Evolutionary conservation across 495 filamentous ascomycete genomes (phyloP).

Genomic region (Lasiosphaeria miniovina): DNA sequence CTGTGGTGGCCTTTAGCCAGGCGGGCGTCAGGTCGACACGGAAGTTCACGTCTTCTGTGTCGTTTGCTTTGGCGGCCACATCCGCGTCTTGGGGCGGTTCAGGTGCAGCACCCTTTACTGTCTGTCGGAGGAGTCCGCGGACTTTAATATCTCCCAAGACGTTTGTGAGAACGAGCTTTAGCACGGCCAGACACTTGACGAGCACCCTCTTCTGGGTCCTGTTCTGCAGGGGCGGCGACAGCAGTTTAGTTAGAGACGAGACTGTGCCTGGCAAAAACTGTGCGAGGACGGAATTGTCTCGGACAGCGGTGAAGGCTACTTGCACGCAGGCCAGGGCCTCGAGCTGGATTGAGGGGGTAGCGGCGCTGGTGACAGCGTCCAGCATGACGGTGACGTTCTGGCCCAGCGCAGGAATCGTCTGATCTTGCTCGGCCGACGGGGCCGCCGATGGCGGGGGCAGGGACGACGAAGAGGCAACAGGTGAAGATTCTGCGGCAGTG

Average conservation of each 20-base stretch:
- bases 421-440: constrained; percentile 31
- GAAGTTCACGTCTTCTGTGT: constrained; percentile 9
- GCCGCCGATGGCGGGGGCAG: neutral
- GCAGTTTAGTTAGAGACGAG: constrained; percentile 70
- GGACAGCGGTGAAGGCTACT: constrained; percentile 58
- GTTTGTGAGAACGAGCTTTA: constrained; percentile 58
- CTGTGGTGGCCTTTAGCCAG: constrained; percentile 79
- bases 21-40: constrained; percentile 45
- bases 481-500: constrained; percentile 33
- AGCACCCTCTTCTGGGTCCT: constrained; percentile 66
- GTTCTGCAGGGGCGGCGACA: constrained; percentile 63
- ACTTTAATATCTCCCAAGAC: constrained; percentile 64
- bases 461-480: constrained; percentile 33
- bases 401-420: constrained; percentile 76
- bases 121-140: constrained; percentile 36
- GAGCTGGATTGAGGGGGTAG: constrained; percentile 61
- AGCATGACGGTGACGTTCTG: constrained; percentile 79
- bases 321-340: constrained; percentile 64
- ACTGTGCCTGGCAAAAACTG: constrained; percentile 87
- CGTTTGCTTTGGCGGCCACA: neutral
- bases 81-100: constrained; percentile 11
- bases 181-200: constrained; percentile 54
- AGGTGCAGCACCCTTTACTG: constrained; percentile 6
- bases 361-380: constrained; percentile 60
- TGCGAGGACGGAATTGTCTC: constrained; percentile 67